These are phyloP conservation scores for Aspergillus sclerotioniger DNA, from an alignment of 495 filamentous ascomycete genomes.

Conservation along the genomic window DNA sequence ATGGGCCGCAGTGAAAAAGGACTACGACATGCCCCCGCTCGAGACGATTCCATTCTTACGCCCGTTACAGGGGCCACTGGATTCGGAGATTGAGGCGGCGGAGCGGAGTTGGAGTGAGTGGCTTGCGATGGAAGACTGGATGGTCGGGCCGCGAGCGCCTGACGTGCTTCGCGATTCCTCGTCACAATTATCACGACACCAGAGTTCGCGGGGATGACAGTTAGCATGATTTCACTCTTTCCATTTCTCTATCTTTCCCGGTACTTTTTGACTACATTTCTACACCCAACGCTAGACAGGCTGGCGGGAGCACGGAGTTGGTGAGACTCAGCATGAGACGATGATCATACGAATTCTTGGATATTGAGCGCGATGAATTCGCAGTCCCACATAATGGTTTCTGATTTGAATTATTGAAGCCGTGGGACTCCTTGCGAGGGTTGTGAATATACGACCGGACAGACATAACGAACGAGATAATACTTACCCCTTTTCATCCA, in stretches of 20 bases:
- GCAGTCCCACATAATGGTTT: slow-evolving; percentile 10
- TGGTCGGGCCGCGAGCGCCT: slow-evolving; percentile 67
- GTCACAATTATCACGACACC: slow-evolving; percentile 38
- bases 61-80: slow-evolving; percentile 69
- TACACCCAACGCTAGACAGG: slow-evolving; percentile 8
- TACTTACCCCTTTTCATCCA: too few species aligned
- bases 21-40: slow-evolving; percentile 79
- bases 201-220: slow-evolving; percentile 32
- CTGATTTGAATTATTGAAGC: slow-evolving; percentile 1
- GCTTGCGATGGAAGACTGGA: slow-evolving; percentile 84
- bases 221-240: not conserved
- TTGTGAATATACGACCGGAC: not conserved
- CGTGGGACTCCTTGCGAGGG: not conserved
- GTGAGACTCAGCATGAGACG: slow-evolving; percentile 16
- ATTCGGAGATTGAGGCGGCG: slow-evolving; percentile 79
- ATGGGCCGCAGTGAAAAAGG: slow-evolving; percentile 82
- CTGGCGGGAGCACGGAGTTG: slow-evolving; percentile 18
- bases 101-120: slow-evolving; percentile 82
- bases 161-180: slow-evolving; percentile 47
- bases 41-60: slow-evolving; percentile 85
- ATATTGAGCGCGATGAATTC: slow-evolving; percentile 14
- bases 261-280: not conserved
- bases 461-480: not conserved
- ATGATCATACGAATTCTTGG: slow-evolving; percentile 17
- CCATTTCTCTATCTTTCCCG: slow-evolving; percentile 8